Base-by-base conservation (phyloP, 2,329 filamentous ascomycete species). In the Beauveria sp. region DNA sequence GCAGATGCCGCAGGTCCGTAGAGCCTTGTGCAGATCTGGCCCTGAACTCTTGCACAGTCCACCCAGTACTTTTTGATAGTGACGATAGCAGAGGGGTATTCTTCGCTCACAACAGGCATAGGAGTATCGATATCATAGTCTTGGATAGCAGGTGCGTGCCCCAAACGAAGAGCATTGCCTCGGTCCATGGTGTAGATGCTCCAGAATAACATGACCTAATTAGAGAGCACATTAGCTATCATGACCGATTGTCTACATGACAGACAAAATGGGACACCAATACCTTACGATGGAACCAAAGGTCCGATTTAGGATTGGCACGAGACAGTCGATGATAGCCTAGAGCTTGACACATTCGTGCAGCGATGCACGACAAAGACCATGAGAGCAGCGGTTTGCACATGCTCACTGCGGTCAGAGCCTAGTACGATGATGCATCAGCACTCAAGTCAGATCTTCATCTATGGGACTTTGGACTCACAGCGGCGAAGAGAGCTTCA, bases 121-220 rank as follows among this genome's bases (percentile, higher is more conserved):
- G 55, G 55, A 8, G 55, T 49, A 43, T 49, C 55, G 42, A 59
- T 50, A n/a, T 59, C 55, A 38, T 59, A 38, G 16, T 59, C 55
- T 24, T 59, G 40, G 14, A 59, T 59, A 42, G 55, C 42, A 28
- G 55, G 55, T 59, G 43, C 40, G 16, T 42, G 26, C 22, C 55
- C 55, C 16, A 59, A 43, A 22, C 55, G 55, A 28, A 59, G 55
- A 31, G 55, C 40, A 20, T 38, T 50, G 42, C 34, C 43, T 49
- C 55, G 55, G 16, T 59, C 55, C 55, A 59, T 28, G n/a, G 43
- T 42, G 24, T 59, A 59, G 42, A 59, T 38, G 55, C 55, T 59
- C 55, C 55, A 59, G 55, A 59, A 59, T 28, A 59, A 5, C 4
- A 20, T 59, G 55, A 59, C 22, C 46, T 50, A 18, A 22, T 14